Conservation (phyloP, 2,329 filamentous ascomycete species). For the Exophiala calicioides region DNA sequence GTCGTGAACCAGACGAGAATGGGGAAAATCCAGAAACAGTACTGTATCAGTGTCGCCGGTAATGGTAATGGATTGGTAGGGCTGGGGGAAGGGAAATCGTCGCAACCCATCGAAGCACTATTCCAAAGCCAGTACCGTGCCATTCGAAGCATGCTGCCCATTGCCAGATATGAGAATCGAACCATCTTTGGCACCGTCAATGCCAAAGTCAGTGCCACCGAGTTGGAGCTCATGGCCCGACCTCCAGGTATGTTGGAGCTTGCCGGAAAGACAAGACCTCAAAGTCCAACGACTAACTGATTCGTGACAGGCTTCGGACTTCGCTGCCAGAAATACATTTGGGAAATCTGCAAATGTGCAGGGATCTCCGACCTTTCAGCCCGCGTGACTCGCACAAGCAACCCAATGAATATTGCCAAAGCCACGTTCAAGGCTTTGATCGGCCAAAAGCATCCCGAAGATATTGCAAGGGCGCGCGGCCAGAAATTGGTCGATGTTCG, state of each 20-base stretch:
- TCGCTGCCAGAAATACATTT: constrained; percentile 86
- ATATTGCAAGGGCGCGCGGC: constrained; percentile 83
- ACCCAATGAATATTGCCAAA: constrained; percentile 98
- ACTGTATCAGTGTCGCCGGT: constrained; percentile 78
- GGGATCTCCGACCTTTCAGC: constrained; percentile 87
- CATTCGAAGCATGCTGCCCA: constrained; percentile 89
- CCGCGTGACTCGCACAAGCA: constrained; percentile 78
- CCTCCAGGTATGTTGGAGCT: constrained; percentile 96
- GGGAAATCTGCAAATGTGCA: constrained; percentile 84
- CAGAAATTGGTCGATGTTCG: constrained; percentile 95
- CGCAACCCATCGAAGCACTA: constrained; percentile 67
- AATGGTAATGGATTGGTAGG: constrained; percentile 85
- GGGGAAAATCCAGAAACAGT: constrained; percentile 81
- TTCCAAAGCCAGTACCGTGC: constrained; percentile 77
- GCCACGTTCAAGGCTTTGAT: constrained; percentile 80
- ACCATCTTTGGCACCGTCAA: constrained; percentile 86
- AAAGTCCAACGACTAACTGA: constrained; percentile 1
- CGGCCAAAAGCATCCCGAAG: constrained; percentile 82
- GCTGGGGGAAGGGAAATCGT: constrained; percentile 85
- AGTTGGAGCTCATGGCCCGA: constrained; percentile 77
- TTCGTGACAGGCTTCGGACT: constrained; percentile 77
- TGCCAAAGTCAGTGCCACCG: constrained; percentile 82
- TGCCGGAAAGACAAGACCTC: no score
- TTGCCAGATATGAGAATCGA: constrained; percentile 84
- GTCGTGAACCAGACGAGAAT: constrained; percentile 95